A percentile compares a stretch with the other conserved stretches of the same genome.
Conservation (phyloP, 768 basidiomycete species). For the Gloeopeniophorella convolvens region DNA sequence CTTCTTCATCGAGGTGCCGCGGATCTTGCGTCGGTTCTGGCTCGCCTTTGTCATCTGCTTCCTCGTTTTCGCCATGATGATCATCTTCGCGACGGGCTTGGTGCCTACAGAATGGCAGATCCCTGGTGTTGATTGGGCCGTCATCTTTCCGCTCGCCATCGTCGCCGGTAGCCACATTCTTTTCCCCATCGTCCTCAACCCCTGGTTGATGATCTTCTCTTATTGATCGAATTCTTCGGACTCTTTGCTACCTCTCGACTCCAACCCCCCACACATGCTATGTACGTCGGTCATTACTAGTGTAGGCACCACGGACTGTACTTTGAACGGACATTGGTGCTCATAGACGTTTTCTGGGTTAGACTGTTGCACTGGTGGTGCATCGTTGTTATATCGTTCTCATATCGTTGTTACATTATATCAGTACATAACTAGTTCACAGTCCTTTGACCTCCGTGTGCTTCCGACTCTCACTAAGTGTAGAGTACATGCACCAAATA, state of each 20-base stretch:
- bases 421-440: too few species aligned
- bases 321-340: not conserved
- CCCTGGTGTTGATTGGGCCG: conserved; percentile 57
- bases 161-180: conserved; percentile 61
- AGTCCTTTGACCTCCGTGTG: too few species aligned
- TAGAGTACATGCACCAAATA: too few species aligned
- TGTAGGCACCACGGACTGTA: not conserved
- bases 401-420: not conserved
- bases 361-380: not conserved
- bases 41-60: conserved; percentile 51
- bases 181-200: conserved; percentile 82
- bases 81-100: conserved; percentile 46
- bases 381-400: not conserved
- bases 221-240: conserved; percentile 28
- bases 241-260: not conserved
- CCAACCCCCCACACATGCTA: not conserved
- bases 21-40: conserved; percentile 77
- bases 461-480: too few species aligned
- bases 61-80: conserved; percentile 43
- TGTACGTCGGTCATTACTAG: not conserved
- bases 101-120: conserved; percentile 65
- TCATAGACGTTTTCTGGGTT: not conserved
- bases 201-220: conserved; percentile 84
- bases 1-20: conserved; percentile 87
- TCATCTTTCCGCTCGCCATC: conserved; percentile 66